phyloP scores from a whole-genome alignment of 352 stramenopile genomes.

The Globisporangium canariense region DNA sequence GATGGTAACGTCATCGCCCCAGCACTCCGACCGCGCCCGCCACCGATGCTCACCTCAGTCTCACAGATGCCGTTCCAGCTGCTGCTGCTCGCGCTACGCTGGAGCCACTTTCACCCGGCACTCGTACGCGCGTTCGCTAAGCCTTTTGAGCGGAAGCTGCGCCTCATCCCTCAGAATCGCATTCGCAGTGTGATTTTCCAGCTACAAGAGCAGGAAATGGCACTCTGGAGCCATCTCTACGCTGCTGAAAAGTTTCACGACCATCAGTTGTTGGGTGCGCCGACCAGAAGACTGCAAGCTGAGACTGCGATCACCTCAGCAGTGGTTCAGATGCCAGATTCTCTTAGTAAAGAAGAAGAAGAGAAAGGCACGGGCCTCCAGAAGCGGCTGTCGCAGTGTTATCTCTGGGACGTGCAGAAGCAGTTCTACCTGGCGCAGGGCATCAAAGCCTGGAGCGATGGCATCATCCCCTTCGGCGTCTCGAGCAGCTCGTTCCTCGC shows the following conservation, averaged over 20 bases:
- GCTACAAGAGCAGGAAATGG: constrained; percentile 22
- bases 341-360: background rate
- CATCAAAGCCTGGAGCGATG: constrained; percentile 70
- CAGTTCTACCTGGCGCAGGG: constrained; percentile 77
- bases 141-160: constrained; percentile 48
- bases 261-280: background rate
- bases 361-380: background rate
- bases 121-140: constrained; percentile 31
- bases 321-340: background rate
- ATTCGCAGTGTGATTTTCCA: constrained; percentile 31
- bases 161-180: constrained; percentile 42
- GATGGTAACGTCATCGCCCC: too few species aligned
- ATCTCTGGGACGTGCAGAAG: constrained; percentile 73
- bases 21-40: background rate
- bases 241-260: background rate
- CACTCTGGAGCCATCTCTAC: constrained; percentile 34
- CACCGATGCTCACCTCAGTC: constrained; percentile 32
- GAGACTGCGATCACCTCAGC: background rate
- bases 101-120: constrained; percentile 65
- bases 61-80: constrained; percentile 68
- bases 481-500: constrained; percentile 80
- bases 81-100: constrained; percentile 57
- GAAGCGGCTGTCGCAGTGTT: constrained; percentile 44
- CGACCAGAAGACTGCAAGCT: background rate
- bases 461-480: constrained; percentile 71